Evolutionary conservation across 2,329 filamentous ascomycete species (phyloP).

Genomic region (Colletotrichum theobromicola): DNA sequence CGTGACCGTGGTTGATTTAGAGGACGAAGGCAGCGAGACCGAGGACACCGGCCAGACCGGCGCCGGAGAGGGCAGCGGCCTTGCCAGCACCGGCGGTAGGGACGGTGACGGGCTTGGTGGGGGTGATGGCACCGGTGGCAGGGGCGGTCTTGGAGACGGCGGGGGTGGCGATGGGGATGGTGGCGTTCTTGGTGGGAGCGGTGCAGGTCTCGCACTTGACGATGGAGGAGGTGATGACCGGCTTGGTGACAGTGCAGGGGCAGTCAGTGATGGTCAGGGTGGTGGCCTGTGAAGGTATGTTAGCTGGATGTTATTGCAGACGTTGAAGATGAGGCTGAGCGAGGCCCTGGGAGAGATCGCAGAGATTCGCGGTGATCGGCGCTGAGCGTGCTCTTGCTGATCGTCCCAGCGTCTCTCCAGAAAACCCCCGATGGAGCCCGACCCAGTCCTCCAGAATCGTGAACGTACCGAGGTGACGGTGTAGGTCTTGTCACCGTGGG

Average conservation of each 20-base stretch:
- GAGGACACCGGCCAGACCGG: constrained; percentile 64
- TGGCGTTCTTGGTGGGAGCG: constrained; percentile 23
- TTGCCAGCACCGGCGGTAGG: constrained; percentile 63
- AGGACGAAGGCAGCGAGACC: constrained; percentile 63
- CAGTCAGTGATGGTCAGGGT: constrained; percentile 76
- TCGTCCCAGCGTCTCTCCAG: neutral
- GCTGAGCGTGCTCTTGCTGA: neutral
- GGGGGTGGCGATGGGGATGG: constrained; percentile 30
- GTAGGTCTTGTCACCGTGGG: constrained; percentile 70
- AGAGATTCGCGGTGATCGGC: neutral
- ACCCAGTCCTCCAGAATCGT: neutral
- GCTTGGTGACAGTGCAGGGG: constrained; percentile 71
- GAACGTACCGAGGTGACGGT: constrained; percentile 55
- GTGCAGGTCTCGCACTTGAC: constrained; percentile 58
- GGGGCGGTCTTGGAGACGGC: constrained; percentile 32
- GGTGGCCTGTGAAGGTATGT: constrained; percentile 52
- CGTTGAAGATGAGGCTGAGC: neutral
- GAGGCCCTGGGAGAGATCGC: neutral
- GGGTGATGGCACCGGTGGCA: constrained; percentile 31
- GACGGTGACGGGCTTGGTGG: constrained; percentile 37
- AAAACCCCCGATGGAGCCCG: constrained; percentile 22
- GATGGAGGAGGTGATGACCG: constrained; percentile 56
- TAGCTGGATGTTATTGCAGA: constrained; percentile 30
- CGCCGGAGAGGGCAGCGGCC: constrained; percentile 61
- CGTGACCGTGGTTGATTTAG: constrained; percentile 52